Evolutionary conservation across 176 grass and related monocot species (phyloP).

Genomic region (Pontederia paniculata): DNA sequence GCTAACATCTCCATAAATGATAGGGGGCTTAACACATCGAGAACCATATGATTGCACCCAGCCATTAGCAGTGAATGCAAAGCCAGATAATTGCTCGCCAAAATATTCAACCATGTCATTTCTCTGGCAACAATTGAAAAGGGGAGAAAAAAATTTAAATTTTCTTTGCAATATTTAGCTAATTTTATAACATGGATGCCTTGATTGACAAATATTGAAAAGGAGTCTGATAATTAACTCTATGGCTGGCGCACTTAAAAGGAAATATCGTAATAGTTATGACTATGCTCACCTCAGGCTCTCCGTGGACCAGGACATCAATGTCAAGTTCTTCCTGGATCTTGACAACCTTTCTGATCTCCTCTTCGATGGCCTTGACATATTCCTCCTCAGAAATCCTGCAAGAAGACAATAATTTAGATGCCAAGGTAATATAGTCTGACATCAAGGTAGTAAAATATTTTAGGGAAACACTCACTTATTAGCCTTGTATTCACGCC

Average conservation of each 20-base stretch:
- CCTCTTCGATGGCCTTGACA: constrained; percentile 69
- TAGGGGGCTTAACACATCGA: constrained; percentile 80
- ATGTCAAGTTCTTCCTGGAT: constrained; percentile 90
- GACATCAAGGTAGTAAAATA: neutral
- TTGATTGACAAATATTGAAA: too few relatives aligned
- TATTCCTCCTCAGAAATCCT: constrained; percentile 91
- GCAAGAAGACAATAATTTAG: constrained; percentile 4
- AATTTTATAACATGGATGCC: too few relatives aligned
- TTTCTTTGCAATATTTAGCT: neutral
- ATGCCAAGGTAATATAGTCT: constrained; percentile 3
- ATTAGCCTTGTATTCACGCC: constrained; percentile 90
- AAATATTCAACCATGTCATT: constrained; percentile 99
- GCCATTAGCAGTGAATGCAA: constrained; percentile 88
- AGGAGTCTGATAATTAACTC: too few relatives aligned
- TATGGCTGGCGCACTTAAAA: too few relatives aligned
- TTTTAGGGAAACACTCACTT: constrained; percentile 31
- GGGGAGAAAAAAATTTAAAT: too few relatives aligned
- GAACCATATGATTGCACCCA: constrained; percentile 98
- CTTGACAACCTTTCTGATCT: constrained; percentile 94
- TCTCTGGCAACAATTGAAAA: constrained; percentile 35
- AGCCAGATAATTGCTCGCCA: constrained; percentile 78
- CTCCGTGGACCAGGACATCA: constrained; percentile 84
- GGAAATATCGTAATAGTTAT: too few relatives aligned
- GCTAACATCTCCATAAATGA: constrained; percentile 93
- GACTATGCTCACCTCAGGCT: constrained; percentile 61